Conservation (phyloP, 352 stramenopile species). For the Phytopythium ostracodes region DNA sequence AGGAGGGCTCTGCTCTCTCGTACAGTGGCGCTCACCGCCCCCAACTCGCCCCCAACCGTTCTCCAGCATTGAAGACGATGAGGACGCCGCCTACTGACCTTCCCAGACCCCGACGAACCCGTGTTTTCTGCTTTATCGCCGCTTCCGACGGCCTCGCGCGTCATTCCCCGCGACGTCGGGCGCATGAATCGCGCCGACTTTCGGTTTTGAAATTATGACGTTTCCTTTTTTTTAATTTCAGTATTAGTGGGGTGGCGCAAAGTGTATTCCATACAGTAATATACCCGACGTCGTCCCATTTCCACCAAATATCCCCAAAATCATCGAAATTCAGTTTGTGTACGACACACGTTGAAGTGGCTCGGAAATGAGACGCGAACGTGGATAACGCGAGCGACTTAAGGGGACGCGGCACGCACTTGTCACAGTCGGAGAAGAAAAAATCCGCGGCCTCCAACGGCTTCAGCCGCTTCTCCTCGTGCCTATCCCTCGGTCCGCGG, state of each 20-base stretch:
- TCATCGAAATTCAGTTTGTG: background rate
- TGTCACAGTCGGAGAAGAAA: background rate
- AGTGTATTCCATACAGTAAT: background rate
- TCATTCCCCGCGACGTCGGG: background rate
- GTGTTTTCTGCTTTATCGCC: background rate
- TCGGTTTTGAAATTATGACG: background rate
- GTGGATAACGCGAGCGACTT: no score
- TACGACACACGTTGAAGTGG: no score
- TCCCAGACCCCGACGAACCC: background rate
- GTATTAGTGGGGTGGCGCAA: background rate
- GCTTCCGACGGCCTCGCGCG: background rate
- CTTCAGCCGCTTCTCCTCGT: background rate
- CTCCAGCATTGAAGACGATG: slow-evolving; percentile 28
- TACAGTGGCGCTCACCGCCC: slow-evolving; percentile 16
- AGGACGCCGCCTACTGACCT: background rate
- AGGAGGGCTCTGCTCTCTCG: slow-evolving; percentile 24
- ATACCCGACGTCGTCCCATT: background rate
- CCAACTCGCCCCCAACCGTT: background rate
- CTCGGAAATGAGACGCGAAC: no score
- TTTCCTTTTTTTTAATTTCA: background rate
- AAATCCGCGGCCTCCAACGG: no score
- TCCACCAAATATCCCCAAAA: background rate
- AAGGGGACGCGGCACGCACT: background rate
- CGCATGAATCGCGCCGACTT: background rate
- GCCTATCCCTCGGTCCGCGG: no score